Conservation (phyloP, 345 rosid genomes). For the Hirschfeldia incana region DNA sequence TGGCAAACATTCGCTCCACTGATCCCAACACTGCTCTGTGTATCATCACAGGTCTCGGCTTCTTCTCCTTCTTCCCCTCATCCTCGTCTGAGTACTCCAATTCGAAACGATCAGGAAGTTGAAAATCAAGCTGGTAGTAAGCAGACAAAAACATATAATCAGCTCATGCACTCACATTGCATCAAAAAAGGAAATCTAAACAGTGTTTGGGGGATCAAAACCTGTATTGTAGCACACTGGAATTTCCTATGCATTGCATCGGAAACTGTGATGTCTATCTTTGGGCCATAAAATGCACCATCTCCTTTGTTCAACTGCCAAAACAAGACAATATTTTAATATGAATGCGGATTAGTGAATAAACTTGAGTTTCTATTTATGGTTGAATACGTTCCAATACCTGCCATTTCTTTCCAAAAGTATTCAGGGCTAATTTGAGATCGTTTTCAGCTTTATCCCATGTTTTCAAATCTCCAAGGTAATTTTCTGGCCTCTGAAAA, state of each 20-base stretch:
- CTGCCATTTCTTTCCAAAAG: conserved; percentile 86
- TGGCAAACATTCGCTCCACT: conserved; percentile 95
- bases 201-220: conserved; percentile 25
- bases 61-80: conserved; percentile 63
- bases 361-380: not conserved
- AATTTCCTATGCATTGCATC: conserved; percentile 90
- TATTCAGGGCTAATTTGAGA: conserved; percentile 71
- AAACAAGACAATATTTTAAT: not conserved
- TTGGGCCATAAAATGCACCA: conserved; percentile 99
- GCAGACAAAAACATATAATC: conserved; percentile 23
- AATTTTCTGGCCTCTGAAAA: conserved; percentile 88
- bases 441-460: conserved; percentile 92
- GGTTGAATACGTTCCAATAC: conserved; percentile 40
- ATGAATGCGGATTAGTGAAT: not conserved
- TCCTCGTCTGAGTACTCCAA: conserved; percentile 86
- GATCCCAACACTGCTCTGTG: conserved; percentile 96
- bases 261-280: conserved; percentile 95
- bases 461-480: conserved; percentile 68
- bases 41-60: conserved; percentile 77
- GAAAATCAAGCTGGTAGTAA: conserved; percentile 85
- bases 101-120: conserved; percentile 77
- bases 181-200: not conserved
- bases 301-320: conserved; percentile 84
- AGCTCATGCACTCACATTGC: conserved; percentile 14
- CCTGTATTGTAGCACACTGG: conserved; percentile 98